Conservation (phyloP, 768 basidiomycete genomes). For the Brasilioporus rufonigricans region DNA sequence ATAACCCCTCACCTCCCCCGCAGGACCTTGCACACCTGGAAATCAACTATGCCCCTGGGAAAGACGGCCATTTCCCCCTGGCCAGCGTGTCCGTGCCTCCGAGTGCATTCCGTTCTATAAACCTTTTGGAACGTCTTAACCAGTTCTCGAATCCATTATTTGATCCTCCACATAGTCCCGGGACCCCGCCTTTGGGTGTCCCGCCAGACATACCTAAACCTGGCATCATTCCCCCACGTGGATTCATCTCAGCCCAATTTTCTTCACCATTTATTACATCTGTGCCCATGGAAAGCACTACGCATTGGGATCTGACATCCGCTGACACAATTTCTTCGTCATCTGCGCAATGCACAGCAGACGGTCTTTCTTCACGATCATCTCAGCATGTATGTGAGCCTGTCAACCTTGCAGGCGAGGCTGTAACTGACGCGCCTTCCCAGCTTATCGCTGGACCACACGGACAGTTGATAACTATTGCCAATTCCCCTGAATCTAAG, state of each 20-base stretch:
- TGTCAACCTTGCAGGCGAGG: neutral
- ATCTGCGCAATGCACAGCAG: constrained; percentile 11
- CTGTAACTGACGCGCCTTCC: constrained; percentile 4
- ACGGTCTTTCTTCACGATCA: constrained; percentile 25
- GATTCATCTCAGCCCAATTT: constrained; percentile 44
- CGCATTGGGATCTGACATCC: constrained; percentile 1
- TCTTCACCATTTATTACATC: constrained; percentile 30
- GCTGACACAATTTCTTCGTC: constrained; percentile 6
- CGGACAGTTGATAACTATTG: constrained; percentile 1
- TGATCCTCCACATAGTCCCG: neutral
- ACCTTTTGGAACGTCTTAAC: constrained; percentile 28
- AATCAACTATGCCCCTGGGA: constrained; percentile 14
- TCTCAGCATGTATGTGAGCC: constrained; percentile 14
- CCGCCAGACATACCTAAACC: constrained; percentile 1
- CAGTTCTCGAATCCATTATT: constrained; percentile 11
- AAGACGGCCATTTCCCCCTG: constrained; percentile 16
- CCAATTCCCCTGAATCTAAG: neutral
- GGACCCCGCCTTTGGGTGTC: constrained; percentile 1
- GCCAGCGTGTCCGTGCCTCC: constrained; percentile 21
- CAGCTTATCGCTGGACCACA: neutral
- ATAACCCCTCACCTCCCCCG: constrained; percentile 75
- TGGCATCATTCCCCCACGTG: constrained; percentile 20
- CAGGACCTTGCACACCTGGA: constrained; percentile 18
- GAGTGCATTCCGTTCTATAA: constrained; percentile 33
- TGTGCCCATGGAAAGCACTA: neutral